phyloP scores from a whole-genome alignment of 768 basidiomycete genomes.

The Leucocoprinus sp. region DNA sequence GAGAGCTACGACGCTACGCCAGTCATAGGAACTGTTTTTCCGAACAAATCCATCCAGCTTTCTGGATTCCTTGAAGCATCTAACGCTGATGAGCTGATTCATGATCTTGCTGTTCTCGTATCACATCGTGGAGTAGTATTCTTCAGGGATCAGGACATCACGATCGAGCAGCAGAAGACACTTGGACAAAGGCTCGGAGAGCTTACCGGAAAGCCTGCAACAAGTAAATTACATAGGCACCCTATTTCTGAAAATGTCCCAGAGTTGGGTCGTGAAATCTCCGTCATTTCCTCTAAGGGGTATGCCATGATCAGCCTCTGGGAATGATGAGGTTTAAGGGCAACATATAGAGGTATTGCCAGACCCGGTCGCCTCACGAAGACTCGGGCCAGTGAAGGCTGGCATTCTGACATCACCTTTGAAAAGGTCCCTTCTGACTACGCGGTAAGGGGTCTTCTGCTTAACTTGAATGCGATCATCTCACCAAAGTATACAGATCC shows the following conservation, averaged over 20 bases:
- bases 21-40: slow-evolving; percentile 49
- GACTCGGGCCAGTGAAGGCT: slow-evolving; percentile 34
- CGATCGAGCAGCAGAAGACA: slow-evolving; percentile 39
- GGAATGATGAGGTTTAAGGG: neutral
- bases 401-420: slow-evolving; percentile 57
- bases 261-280: slow-evolving; percentile 46
- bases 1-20: slow-evolving; percentile 37
- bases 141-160: slow-evolving; percentile 48
- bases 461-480: neutral
- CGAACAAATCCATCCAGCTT: slow-evolving; percentile 35
- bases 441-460: slow-evolving; percentile 28
- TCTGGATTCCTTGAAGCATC: slow-evolving; percentile 33
- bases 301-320: slow-evolving; percentile 14
- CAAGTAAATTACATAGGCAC: slow-evolving; percentile 45
- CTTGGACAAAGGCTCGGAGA: slow-evolving; percentile 42
- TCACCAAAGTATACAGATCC: slow-evolving; percentile 17
- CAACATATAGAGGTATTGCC: slow-evolving; percentile 27
- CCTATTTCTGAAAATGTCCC: slow-evolving; percentile 42
- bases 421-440: slow-evolving; percentile 55
- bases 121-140: slow-evolving; percentile 58
- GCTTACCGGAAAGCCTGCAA: slow-evolving; percentile 38
- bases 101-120: slow-evolving; percentile 45
- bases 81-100: slow-evolving; percentile 42
- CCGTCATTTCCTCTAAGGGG: slow-evolving; percentile 41
- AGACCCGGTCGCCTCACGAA: slow-evolving; percentile 23